Evolutionary conservation across 148 eudicot genomes (phyloP).

Genomic region (Rhododendron simsii): DNA sequence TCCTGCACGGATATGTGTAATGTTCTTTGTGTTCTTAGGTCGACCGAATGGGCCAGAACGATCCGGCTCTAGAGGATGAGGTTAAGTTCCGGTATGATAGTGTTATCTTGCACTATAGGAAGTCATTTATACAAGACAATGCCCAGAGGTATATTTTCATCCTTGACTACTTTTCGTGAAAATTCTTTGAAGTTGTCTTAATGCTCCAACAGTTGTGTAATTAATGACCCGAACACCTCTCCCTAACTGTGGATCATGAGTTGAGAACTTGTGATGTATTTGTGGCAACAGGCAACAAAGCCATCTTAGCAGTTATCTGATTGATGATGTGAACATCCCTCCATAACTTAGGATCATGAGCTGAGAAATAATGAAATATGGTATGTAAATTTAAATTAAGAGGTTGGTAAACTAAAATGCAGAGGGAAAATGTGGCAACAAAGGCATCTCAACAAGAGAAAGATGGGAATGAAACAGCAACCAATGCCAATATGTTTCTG

Average conservation of each 20-base stretch:
- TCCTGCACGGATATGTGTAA: not conserved
- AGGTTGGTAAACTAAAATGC: not conserved
- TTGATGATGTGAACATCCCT: not conserved
- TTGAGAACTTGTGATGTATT: too few relatives aligned
- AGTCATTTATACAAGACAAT: slow-evolving; percentile 93
- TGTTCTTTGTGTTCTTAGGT: slow-evolving; percentile 41
- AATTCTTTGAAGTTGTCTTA: not conserved
- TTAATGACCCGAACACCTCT: not conserved
- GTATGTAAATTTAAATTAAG: not conserved
- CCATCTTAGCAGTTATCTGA: not conserved
- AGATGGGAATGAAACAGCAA: not conserved
- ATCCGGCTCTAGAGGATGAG: slow-evolving; percentile 86
- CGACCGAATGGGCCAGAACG: slow-evolving; percentile 76
- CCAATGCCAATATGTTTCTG: not conserved
- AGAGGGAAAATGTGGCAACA: not conserved
- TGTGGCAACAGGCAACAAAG: too few relatives aligned
- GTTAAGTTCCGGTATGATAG: slow-evolving; percentile 83
- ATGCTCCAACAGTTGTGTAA: not conserved
- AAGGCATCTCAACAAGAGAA: slow-evolving; percentile 9
- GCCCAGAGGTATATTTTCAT: slow-evolving; percentile 65
- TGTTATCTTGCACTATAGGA: slow-evolving; percentile 81
- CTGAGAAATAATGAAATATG: not conserved
- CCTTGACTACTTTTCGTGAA: slow-evolving; percentile 1
- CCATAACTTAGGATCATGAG: not conserved
- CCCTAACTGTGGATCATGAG: not conserved